phyloP scores from a whole-genome alignment of 495 filamentous ascomycete species.

The Cenococcum geophilum region DNA sequence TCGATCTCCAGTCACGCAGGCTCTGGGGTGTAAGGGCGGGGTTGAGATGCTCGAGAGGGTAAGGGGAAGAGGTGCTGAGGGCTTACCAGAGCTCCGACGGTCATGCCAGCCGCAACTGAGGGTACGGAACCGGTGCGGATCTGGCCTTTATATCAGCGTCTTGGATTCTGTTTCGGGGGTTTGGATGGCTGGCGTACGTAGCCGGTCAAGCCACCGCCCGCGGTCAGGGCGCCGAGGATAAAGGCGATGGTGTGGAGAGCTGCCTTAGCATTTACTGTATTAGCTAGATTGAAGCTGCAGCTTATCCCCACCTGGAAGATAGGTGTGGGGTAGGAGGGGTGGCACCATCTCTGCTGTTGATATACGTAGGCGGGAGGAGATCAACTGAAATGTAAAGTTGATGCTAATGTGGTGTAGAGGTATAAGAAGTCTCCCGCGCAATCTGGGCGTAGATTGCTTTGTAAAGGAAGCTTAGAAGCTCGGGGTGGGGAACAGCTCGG shows the following conservation, averaged over 20 bases:
- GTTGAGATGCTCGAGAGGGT: background rate
- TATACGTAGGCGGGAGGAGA: background rate
- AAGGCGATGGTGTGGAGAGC: conserved; percentile 54
- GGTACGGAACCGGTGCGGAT: conserved; percentile 74
- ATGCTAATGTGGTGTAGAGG: too few relatives aligned
- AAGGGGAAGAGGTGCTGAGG: conserved; percentile 5
- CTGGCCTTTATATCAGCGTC: too few relatives aligned
- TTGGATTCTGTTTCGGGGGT: too few relatives aligned
- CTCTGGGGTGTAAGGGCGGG: background rate
- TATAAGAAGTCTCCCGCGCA: too few relatives aligned
- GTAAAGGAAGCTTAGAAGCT: too few relatives aligned
- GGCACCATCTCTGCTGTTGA: background rate
- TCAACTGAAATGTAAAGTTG: background rate
- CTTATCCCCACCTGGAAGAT: background rate
- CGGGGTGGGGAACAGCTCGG: too few relatives aligned
- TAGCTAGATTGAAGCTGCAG: background rate
- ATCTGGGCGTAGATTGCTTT: too few relatives aligned
- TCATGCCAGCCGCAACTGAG: conserved; percentile 73
- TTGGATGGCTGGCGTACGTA: conserved; percentile 41
- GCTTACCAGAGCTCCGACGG: conserved; percentile 59
- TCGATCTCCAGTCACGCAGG: background rate
- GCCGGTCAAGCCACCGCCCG: conserved; percentile 78
- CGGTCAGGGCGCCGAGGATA: conserved; percentile 74
- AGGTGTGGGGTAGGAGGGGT: background rate
- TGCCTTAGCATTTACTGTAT: conserved; percentile 15